A percentile compares a stretch with the other conserved stretches of the same genome.
These are phyloP conservation scores for Aspergillus latus DNA, from an alignment of 2,329 filamentous ascomycete genomes.

Conservation along the genomic window DNA sequence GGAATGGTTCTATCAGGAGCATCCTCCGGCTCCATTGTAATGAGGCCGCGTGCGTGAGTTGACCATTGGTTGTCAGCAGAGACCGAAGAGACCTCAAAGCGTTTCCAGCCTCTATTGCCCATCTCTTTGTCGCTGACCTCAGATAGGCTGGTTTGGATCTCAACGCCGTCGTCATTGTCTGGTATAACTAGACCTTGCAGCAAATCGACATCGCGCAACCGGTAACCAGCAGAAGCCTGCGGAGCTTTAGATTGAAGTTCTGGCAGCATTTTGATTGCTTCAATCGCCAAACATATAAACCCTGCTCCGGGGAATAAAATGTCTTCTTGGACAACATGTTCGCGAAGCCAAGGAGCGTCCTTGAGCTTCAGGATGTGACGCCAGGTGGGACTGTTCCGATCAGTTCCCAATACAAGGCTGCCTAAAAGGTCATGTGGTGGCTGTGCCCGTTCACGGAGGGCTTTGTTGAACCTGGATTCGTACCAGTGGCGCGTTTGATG, in stretches of 20 bases:
- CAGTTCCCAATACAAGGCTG: neutral
- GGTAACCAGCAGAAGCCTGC: neutral
- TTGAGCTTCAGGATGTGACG: slow-evolving; percentile 1
- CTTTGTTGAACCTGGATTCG: slow-evolving; percentile 5
- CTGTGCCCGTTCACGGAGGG: slow-evolving; percentile 8
- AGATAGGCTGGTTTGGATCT: neutral
- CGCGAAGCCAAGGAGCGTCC: slow-evolving; percentile 5
- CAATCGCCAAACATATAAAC: slow-evolving; percentile 2
- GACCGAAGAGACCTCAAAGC: neutral
- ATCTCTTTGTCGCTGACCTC: neutral
- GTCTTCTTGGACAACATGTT: neutral
- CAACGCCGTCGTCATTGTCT: neutral
- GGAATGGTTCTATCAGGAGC: neutral
- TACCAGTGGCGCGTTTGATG: slow-evolving; percentile 7
- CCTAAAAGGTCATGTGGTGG: slow-evolving; percentile 15
- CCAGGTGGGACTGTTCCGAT: neutral
- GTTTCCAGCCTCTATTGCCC: neutral
- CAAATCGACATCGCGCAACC: neutral
- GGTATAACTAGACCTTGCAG: neutral
- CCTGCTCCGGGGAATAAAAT: neutral
- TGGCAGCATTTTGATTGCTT: neutral
- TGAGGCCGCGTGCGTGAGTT: neutral
- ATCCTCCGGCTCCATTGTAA: neutral
- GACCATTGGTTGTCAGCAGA: neutral
- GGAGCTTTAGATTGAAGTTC: slow-evolving; percentile 1